Evolutionary conservation across 495 filamentous ascomycete genomes (phyloP).

Genomic region (Aspergillus cristatus): DNA sequence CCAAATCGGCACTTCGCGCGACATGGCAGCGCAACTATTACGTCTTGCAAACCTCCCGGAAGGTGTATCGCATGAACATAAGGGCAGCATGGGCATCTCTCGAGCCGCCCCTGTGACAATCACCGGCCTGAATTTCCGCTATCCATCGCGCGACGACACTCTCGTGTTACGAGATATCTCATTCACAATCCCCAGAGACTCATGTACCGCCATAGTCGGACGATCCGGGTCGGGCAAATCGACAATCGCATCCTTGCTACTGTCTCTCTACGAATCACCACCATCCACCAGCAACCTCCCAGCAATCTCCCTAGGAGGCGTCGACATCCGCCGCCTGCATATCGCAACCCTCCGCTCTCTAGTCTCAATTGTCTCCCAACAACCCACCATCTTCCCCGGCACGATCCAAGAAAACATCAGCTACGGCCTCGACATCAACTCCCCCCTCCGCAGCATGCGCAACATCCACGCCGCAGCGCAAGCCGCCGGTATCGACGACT

Average conservation of each 20-base stretch:
- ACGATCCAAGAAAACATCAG: slow-evolving; percentile 69
- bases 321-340: slow-evolving; percentile 48
- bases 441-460: slow-evolving; percentile 20
- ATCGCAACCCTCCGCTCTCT: slow-evolving; percentile 54
- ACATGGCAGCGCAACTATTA: slow-evolving; percentile 65
- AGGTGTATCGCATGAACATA: slow-evolving; percentile 48
- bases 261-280: slow-evolving; percentile 52
- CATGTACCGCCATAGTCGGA: slow-evolving; percentile 69
- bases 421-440: slow-evolving; percentile 53
- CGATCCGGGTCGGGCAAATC: slow-evolving; percentile 83
- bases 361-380: slow-evolving; percentile 70
- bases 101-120: slow-evolving; percentile 54
- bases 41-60: slow-evolving; percentile 55
- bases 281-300: slow-evolving; percentile 9
- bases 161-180: slow-evolving; percentile 49
- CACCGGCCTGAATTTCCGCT: slow-evolving; percentile 53
- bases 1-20: slow-evolving; percentile 63
- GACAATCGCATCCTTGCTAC: slow-evolving; percentile 68
- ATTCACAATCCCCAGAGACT: slow-evolving; percentile 48
- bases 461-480: slow-evolving; percentile 52
- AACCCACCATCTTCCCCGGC: slow-evolving; percentile 65
- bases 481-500: slow-evolving; percentile 69
- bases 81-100: slow-evolving; percentile 32
- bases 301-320: slow-evolving; percentile 46
- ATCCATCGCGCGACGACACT: slow-evolving; percentile 48